Percentiles rank a stretch among this genome's conserved stretches.
phyloP scores from a whole-genome alignment of 768 basidiomycete species.

The Suillus plorans region DNA sequence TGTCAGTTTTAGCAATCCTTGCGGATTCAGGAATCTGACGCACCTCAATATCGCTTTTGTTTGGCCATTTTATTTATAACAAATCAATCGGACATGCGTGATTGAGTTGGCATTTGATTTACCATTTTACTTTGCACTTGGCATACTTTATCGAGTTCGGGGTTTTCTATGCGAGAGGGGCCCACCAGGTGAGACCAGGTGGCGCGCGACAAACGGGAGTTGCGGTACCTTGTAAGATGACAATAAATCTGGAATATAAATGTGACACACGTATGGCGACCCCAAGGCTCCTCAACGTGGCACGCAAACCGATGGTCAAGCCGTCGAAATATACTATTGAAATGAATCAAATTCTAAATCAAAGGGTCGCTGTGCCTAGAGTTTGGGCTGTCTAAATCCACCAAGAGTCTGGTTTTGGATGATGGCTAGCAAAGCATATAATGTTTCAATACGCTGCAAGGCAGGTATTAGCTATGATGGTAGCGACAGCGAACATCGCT shows the following conservation, averaged over 20 bases:
- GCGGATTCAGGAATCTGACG: slow-evolving; percentile 37
- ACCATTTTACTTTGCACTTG: too few relatives aligned
- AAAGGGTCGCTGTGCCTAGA: not conserved
- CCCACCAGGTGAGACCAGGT: too few relatives aligned
- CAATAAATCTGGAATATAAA: not conserved
- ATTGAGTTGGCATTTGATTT: too few relatives aligned
- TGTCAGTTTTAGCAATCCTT: slow-evolving; percentile 40
- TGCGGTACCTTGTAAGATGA: slow-evolving; percentile 13
- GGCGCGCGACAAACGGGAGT: slow-evolving; percentile 15
- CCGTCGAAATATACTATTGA: not conserved
- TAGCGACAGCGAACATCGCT: slow-evolving; percentile 18
- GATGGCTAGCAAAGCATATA: slow-evolving; percentile 60
- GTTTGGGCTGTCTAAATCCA: slow-evolving; percentile 14
- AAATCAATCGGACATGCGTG: too few relatives aligned
- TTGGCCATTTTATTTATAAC: too few relatives aligned
- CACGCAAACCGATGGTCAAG: not conserved
- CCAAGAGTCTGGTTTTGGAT: slow-evolving; percentile 61
- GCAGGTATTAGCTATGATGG: not conserved
- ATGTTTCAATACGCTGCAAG: slow-evolving; percentile 54
- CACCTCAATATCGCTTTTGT: slow-evolving; percentile 15
- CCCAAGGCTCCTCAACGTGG: not conserved
- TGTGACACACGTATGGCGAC: not conserved
- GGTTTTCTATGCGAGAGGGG: too few relatives aligned
- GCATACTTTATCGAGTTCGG: too few relatives aligned
- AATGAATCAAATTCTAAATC: not conserved